Evolutionary conservation across 441 rosid genomes (phyloP).

Genomic region (Heliophila coronopifolia): DNA sequence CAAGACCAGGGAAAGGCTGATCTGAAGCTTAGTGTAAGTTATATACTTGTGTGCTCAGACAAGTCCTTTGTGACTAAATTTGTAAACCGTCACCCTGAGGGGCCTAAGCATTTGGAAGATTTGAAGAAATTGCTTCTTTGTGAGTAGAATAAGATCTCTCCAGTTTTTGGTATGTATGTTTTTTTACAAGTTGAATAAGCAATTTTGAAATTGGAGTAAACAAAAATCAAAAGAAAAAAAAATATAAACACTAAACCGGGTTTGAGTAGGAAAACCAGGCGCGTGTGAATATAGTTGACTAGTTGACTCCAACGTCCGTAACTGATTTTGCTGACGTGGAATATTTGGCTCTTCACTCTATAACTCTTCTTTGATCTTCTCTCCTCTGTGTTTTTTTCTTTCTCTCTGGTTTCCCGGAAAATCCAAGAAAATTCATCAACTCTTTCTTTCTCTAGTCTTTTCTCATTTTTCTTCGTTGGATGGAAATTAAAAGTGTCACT

Average conservation of each 20-base stretch:
- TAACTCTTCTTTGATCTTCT: background rate
- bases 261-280: too few species aligned
- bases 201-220: background rate
- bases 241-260: too few species aligned
- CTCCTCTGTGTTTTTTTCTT: background rate
- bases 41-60: slow-evolving; percentile 42
- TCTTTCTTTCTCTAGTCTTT: slow-evolving; percentile 18
- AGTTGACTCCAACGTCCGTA: slow-evolving; percentile 31
- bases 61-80: slow-evolving; percentile 30
- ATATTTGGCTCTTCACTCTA: slow-evolving; percentile 8
- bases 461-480: slow-evolving; percentile 14
- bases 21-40: slow-evolving; percentile 31
- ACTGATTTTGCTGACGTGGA: slow-evolving; percentile 60
- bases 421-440: slow-evolving; percentile 9
- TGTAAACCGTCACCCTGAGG: slow-evolving; percentile 54
- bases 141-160: too few species aligned
- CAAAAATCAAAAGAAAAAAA: background rate
- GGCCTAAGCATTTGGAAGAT: slow-evolving; percentile 47
- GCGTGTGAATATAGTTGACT: background rate
- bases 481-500: background rate
- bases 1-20: slow-evolving; percentile 33
- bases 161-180: too few species aligned
- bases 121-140: slow-evolving; percentile 32
- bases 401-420: slow-evolving; percentile 26
- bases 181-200: too few species aligned